Conservation (phyloP, 2,329 filamentous ascomycete species). For the Xylaria sp. region DNA sequence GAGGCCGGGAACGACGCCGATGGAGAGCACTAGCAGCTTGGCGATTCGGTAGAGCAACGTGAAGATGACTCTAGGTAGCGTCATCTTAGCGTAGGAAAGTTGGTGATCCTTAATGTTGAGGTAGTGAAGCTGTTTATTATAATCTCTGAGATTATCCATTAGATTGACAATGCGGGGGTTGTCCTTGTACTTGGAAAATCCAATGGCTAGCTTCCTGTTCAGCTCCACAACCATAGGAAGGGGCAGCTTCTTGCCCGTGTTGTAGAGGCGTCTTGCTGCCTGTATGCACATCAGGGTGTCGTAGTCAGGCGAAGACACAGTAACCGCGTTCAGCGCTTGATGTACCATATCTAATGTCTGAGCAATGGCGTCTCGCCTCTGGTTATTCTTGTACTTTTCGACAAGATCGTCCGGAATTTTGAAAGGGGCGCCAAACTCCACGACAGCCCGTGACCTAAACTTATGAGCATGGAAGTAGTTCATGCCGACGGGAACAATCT, state of each 20-base stretch:
- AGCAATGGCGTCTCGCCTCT: constrained; percentile 85
- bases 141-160: constrained; percentile 76
- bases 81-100: constrained; percentile 88
- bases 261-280: constrained; percentile 90
- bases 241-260: constrained; percentile 90
- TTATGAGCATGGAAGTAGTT: constrained; percentile 99
- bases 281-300: constrained; percentile 97
- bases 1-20: constrained; percentile 84
- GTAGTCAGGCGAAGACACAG: constrained; percentile 90
- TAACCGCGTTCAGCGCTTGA: constrained; percentile 83
- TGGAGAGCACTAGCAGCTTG: constrained; percentile 77
- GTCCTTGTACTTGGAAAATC: constrained; percentile 91
- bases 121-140: constrained; percentile 85
- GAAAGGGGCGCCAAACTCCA: constrained; percentile 91
- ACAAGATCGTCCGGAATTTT: constrained; percentile 84
- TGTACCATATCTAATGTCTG: constrained; percentile 86
- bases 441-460: constrained; percentile 92
- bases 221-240: constrained; percentile 92
- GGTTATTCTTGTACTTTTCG: constrained; percentile 80
- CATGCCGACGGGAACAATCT: constrained; percentile 97
- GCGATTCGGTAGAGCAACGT: constrained; percentile 79
- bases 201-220: constrained; percentile 87
- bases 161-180: constrained; percentile 81
- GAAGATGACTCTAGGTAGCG: constrained; percentile 74
- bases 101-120: constrained; percentile 92